Base-by-base conservation (phyloP, 2,329 filamentous ascomycete species). In the Dothideomycetidae sp. region DNA sequence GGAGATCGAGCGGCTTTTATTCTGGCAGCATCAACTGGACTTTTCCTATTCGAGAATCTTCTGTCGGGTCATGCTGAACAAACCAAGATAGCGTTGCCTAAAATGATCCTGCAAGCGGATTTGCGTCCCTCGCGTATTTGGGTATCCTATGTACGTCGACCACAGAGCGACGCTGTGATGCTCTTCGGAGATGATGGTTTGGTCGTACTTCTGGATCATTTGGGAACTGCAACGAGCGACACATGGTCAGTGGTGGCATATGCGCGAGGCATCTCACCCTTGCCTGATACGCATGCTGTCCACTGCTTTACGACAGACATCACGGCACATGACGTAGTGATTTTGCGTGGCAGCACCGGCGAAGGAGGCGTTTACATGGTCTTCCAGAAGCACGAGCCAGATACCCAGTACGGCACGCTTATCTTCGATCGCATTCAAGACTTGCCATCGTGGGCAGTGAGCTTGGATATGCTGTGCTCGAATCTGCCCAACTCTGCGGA, bases 361-460 rank as follows among this genome's bases (percentile, higher is more conserved):
- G 21, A 26, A 26, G 21, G 21, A 7, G 21, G 7, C 7, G 21
- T 26, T 7, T 26, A 26, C 21, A 26, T 7, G 21, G 21, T 26
- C n/a, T 26, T 26, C n/a, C 7, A 7, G 21, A 26, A 26, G n/a
- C 21, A 26, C 21, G 21, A 26, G n/a, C 66, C 42, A 26, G 73
- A 65, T 16, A 54, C 43, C 21, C 58, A 50, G 23, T 52, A 26
- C 11, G 30, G 29, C 4, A 43, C 50, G 50, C 21, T 54, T 54
- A 36, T 52, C 47, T 41, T 42, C 42, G 10, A 37, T 36, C 21
- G 14, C 11, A 23, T 32, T 15, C 36, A 38, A 21, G n/a, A 5
- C 10, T 71, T 93, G 37, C 70, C 71, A 12, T 75, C 75, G 43
- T 77, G 67, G 64, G 61, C 66, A 1, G 67, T 72, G 3, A 57